Conservation (phyloP, 176 grass and related monocot genomes). For the sorghum (Sorghum bicolor) region Sorghum_bicolor_NCBIv3 NC_012874.2:69138001-69138500, state of each 20-base stretch:
- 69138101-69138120: background rate
- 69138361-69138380: no score
- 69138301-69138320: slow-evolving; percentile 37
- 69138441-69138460: no score
- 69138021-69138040: no score
- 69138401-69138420: no score
- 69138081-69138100: no score
- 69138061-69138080: no score
- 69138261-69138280: background rate
- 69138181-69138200: slow-evolving; percentile 39
- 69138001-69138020: no score
- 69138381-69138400: no score
- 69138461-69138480: no score
- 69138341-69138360: slow-evolving; percentile 30
- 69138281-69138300: background rate
- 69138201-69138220: slow-evolving; percentile 35
- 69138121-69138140: background rate
- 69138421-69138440: no score
- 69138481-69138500: no score
- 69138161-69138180: background rate
- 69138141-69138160: slow-evolving; percentile 39
- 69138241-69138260: slow-evolving; percentile 41
- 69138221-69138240: slow-evolving; percentile 12
- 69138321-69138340: slow-evolving; percentile 35
- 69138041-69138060: no score